Evolutionary conservation across 106 monocot species (phyloP).

Genomic region (Dendrobium officinale): DNA sequence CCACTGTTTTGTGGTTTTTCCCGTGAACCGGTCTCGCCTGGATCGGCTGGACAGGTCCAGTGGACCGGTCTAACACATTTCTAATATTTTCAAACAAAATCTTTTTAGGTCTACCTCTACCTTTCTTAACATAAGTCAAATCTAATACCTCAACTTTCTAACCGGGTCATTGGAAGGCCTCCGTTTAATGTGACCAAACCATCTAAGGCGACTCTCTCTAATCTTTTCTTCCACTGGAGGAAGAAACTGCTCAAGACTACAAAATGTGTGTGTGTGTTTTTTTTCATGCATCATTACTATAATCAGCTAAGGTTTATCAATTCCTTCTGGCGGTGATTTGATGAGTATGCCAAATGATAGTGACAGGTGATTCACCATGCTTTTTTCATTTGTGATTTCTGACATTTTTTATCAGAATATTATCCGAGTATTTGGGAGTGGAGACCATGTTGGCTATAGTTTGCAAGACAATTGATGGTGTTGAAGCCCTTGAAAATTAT

Average conservation of each 20-base stretch:
- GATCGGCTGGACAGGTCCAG: no score
- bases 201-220: no score
- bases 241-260: background rate
- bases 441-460: conserved; percentile 88
- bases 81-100: no score
- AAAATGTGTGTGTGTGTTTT: background rate
- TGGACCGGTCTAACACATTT: no score
- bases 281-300: background rate
- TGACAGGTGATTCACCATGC: background rate
- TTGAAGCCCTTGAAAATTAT: conserved; percentile 72
- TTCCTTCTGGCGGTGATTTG: background rate
- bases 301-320: background rate
- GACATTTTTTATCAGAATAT: conserved; percentile 29
- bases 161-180: no score
- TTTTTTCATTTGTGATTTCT: background rate
- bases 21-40: no score
- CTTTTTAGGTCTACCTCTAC: no score
- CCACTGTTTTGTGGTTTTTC: no score
- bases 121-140: no score
- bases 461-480: conserved; percentile 76
- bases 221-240: no score
- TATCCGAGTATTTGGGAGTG: conserved; percentile 72
- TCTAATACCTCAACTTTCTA: no score
- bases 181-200: no score
- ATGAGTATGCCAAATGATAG: background rate